Conservation (phyloP, 148 eudicot genomes). For the Rhododendron williamsianum region DNA sequence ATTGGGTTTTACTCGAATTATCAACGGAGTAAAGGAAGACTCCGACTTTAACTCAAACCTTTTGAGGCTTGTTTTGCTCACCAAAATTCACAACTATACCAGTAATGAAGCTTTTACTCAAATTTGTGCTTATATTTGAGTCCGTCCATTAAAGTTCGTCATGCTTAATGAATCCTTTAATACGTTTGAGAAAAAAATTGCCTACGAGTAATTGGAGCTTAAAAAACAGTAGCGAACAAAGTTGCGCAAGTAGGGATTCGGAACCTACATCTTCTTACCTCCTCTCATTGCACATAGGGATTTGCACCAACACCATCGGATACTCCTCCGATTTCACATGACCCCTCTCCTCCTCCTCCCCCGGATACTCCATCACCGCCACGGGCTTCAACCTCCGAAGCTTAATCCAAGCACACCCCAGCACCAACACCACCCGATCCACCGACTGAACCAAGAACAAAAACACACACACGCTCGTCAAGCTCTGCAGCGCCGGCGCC, state of each 20-base stretch:
- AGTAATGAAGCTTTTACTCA: not conserved
- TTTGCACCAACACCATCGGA: conserved; percentile 89
- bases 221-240: not conserved
- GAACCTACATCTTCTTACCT: conserved; percentile 93
- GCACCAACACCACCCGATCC: conserved; percentile 63
- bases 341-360: conserved; percentile 13
- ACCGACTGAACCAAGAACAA: conserved; percentile 77
- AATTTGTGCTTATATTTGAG: not conserved
- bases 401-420: conserved; percentile 81
- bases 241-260: conserved; percentile 20
- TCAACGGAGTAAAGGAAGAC: not conserved
- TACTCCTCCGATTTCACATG: conserved; percentile 36
- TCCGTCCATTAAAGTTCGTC: not conserved
- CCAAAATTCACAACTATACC: not conserved
- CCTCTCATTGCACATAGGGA: conserved; percentile 98
- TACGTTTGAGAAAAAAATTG: not conserved
- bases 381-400: conserved; percentile 59
- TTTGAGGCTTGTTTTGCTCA: not conserved
- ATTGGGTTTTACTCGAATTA: not conserved
- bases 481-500: conserved; percentile 67
- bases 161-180: not conserved
- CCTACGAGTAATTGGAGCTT: not conserved
- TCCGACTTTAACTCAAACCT: not conserved
- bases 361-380: conserved; percentile 39
- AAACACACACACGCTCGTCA: conserved; percentile 65